Conservation (phyloP, 345 rosid genomes). For the Hibiscus syriacus region DNA sequence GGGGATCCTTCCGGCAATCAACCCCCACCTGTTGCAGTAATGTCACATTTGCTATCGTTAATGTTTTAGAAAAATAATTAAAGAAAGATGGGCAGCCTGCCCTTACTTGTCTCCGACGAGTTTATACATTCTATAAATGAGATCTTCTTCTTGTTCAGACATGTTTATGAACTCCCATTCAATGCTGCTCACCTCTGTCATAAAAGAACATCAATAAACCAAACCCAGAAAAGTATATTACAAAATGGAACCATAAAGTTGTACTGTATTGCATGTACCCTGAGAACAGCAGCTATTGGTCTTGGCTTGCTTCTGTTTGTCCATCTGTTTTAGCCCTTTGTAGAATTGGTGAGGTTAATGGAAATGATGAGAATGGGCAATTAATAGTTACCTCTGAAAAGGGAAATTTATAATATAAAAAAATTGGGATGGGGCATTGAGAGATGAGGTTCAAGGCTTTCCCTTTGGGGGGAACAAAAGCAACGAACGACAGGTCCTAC, state of each 20-base stretch:
- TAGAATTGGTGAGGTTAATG: not conserved
- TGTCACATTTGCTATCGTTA: not conserved
- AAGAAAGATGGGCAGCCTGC: not conserved
- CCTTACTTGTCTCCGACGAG: conserved; percentile 80
- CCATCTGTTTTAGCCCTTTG: conserved; percentile 33
- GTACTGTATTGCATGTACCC: conserved; percentile 27
- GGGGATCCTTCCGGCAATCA: conserved; percentile 41
- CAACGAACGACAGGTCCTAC: conserved; percentile 41
- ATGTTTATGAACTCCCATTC: conserved; percentile 88
- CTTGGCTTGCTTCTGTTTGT: conserved; percentile 60
- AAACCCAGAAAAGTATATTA: not conserved
- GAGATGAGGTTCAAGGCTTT: too few species aligned
- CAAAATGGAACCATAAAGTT: not conserved
- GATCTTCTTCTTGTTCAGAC: conserved; percentile 94
- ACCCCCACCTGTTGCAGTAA: conserved; percentile 28
- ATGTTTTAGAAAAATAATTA: not conserved
- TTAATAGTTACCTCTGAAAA: conserved; percentile 10
- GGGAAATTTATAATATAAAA: conserved; percentile 4
- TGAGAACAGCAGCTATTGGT: conserved; percentile 45
- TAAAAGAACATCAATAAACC: not conserved
- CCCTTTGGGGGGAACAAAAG: conserved; percentile 21
- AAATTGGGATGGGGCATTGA: not conserved
- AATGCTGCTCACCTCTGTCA: conserved; percentile 83
- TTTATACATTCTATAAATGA: conserved; percentile 75
- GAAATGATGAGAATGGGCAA: not conserved